phyloP scores from a whole-genome alignment of 257 asterid genomes.

The Solanum bukasovii region DNA sequence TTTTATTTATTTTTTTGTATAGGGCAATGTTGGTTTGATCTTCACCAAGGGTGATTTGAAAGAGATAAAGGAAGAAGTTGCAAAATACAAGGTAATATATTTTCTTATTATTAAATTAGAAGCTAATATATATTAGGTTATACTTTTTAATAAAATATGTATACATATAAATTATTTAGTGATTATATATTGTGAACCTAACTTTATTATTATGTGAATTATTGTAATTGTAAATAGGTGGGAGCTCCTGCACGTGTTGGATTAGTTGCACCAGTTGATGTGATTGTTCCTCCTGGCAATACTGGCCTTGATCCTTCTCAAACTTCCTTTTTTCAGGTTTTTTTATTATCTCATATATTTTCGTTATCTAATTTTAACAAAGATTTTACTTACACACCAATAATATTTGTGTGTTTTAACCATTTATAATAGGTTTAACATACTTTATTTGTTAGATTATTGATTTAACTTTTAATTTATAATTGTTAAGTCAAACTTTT shows the following conservation, averaged over 20 bases:
- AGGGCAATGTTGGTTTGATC: constrained; percentile 97
- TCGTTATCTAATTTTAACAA: not conserved
- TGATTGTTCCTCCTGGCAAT: constrained; percentile 91
- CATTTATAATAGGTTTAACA: not conserved
- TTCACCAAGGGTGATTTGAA: constrained; percentile 94
- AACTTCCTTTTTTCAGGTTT: constrained; percentile 90
- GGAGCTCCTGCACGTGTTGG: constrained; percentile 99
- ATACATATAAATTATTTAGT: not conserved
- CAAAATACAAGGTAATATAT: constrained; percentile 60
- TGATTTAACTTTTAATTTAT: too few species aligned
- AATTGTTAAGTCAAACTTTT: not conserved
- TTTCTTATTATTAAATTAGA: not conserved
- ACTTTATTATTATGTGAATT: not conserved
- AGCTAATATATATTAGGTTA: not conserved
- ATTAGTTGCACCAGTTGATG: constrained; percentile 82
- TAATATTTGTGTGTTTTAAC: not conserved
- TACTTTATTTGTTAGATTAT: too few species aligned
- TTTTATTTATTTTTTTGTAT: not conserved
- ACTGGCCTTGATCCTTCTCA: constrained; percentile 95
- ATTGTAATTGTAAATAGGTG: constrained; percentile 28
- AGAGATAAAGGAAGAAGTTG: constrained; percentile 93
- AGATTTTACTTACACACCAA: not conserved
- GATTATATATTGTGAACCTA: not conserved
- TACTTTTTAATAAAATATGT: not conserved
- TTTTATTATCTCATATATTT: not conserved